Conservation (phyloP, 228 moss, liverwort and hornwort species). For the Sphagnum magellanicum region DNA sequence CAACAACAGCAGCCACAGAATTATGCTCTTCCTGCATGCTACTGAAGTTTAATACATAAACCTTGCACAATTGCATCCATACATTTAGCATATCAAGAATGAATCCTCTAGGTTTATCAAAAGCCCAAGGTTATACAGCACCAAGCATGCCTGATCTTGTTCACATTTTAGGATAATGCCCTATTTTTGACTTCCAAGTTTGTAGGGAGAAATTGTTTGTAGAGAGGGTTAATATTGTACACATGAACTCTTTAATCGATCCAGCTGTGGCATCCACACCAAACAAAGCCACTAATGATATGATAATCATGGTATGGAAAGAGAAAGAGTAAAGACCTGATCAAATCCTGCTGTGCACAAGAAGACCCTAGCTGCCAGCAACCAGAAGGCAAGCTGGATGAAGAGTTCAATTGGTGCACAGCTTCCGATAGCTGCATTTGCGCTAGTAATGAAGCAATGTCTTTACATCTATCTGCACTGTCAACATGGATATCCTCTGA, state of each 20-base stretch:
- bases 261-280: too few relatives aligned
- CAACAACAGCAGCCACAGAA: neutral
- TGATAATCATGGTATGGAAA: neutral
- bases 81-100: neutral
- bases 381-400: conserved; percentile 9
- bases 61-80: neutral
- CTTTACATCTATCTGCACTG: conserved; percentile 20
- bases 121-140: neutral
- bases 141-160: neutral
- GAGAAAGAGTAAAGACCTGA: conserved; percentile 18
- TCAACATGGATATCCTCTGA: conserved; percentile 14
- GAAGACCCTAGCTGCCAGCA: conserved; percentile 35
- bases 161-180: neutral
- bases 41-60: neutral
- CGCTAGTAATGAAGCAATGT: conserved; percentile 38
- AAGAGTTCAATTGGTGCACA: conserved; percentile 17
- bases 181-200: neutral
- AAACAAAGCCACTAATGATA: too few relatives aligned
- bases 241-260: too few relatives aligned
- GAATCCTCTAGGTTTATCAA: neutral
- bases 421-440: conserved; percentile 39
- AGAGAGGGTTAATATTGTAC: too few relatives aligned
- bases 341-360: conserved; percentile 20
- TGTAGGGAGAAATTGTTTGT: neutral
- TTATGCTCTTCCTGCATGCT: neutral